Evolutionary conservation across 2,329 filamentous ascomycete genomes (phyloP).

Genomic region (Fusarium oligoseptatum): DNA sequence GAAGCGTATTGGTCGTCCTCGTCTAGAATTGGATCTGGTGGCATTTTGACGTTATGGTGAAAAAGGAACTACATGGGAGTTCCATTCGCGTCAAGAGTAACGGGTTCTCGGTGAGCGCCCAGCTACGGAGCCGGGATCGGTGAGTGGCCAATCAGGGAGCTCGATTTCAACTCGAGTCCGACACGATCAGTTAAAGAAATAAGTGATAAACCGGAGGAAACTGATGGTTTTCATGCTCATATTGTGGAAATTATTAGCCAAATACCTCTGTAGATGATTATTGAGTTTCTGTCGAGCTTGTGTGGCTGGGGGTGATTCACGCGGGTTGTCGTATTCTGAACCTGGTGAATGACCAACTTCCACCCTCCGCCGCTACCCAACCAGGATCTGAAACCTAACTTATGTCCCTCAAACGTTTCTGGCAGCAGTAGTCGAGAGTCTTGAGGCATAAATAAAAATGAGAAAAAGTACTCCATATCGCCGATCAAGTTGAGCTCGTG

Average conservation of each 20-base stretch:
- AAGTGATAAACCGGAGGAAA: not conserved
- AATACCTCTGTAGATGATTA: not conserved
- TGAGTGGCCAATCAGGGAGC: conserved; percentile 36
- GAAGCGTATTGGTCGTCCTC: conserved; percentile 74
- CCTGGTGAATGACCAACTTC: not conserved
- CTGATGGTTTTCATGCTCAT: not conserved
- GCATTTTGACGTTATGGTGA: conserved; percentile 54
- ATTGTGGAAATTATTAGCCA: not conserved
- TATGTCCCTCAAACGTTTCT: not conserved
- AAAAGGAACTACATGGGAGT: not conserved
- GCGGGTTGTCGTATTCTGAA: not conserved
- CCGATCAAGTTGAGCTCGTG: not conserved
- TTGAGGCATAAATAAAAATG: not conserved
- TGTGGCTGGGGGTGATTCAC: not conserved
- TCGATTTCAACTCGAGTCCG: not conserved
- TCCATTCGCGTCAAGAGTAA: conserved; percentile 10
- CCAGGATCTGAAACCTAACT: not conserved
- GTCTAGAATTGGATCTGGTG: conserved; percentile 56
- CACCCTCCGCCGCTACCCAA: not conserved
- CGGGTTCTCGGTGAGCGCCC: conserved; percentile 15
- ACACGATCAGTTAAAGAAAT: not conserved
- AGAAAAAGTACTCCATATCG: not conserved
- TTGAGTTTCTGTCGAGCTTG: not conserved
- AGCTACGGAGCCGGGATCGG: conserved; percentile 8
- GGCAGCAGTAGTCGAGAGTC: not conserved